phyloP scores from a whole-genome alignment of 1,284 basidiomycete genomes.

The Phaffia rhodozyma region DNA sequence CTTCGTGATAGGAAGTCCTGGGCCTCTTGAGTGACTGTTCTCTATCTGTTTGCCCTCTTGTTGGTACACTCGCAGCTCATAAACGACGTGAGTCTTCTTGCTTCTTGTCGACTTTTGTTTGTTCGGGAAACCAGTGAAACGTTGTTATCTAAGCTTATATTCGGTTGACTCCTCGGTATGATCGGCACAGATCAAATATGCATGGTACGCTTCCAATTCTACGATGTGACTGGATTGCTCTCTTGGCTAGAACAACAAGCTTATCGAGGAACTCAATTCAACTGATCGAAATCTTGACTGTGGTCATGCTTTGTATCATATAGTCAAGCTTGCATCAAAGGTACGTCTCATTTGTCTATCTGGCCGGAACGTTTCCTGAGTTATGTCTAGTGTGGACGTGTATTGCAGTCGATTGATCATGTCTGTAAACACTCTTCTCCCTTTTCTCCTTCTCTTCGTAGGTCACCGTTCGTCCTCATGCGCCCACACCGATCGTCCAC shows the following conservation, averaged over 20 bases:
- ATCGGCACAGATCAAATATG: constrained; percentile 60
- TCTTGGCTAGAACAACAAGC: neutral
- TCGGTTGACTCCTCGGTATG: constrained; percentile 24
- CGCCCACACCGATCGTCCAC: constrained; percentile 59
- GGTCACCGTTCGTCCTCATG: constrained; percentile 66
- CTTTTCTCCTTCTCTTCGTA: neutral
- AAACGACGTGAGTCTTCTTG: constrained; percentile 17
- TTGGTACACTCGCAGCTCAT: constrained; percentile 14
- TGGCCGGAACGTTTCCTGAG: no score
- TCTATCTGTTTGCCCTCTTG: no score
- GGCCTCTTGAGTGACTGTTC: no score
- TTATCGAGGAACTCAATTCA: neutral
- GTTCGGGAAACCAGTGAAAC: neutral
- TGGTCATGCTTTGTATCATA: constrained; percentile 7
- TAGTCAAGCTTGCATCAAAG: constrained; percentile 71
- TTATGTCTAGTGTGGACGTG: neutral
- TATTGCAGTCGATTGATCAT: no score
- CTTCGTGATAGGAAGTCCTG: no score
- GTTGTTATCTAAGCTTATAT: neutral
- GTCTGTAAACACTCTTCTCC: neutral
- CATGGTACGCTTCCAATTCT: constrained; percentile 44
- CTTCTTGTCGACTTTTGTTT: neutral
- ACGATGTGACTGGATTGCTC: neutral
- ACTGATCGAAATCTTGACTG: neutral
- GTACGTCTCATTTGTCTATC: constrained; percentile 52